Percentiles rank a stretch among this genome's conserved stretches.
phyloP scores from a whole-genome alignment of 768 basidiomycete genomes.

The Termitomyces sp. region DNA sequence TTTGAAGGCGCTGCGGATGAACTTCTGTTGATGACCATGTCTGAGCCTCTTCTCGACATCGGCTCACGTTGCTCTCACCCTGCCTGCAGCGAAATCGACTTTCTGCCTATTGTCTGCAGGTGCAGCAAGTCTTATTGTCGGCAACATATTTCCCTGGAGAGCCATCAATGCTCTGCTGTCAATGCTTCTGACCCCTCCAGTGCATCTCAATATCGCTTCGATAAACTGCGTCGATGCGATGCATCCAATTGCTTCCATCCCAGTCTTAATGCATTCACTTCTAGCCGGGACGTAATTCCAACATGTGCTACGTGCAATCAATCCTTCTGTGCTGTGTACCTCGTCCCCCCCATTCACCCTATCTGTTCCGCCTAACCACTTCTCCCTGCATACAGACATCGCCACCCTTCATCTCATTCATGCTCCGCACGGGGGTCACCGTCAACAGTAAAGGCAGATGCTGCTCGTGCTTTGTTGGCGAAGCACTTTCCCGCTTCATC shows the following conservation, averaged over 20 bases:
- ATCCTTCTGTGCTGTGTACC: conserved; percentile 62
- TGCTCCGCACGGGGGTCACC: conserved; percentile 30
- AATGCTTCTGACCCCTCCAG: neutral
- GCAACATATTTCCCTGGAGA: conserved; percentile 51
- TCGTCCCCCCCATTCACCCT: conserved; percentile 5
- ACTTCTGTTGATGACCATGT: conserved; percentile 4
- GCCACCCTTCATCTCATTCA: conserved; percentile 55
- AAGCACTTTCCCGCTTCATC: conserved; percentile 40
- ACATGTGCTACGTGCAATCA: conserved; percentile 47
- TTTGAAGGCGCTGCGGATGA: neutral
- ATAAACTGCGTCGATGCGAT: conserved; percentile 44
- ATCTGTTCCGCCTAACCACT: conserved; percentile 2
- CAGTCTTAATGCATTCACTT: conserved; percentile 38
- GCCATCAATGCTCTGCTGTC: conserved; percentile 46
- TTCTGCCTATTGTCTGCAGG: conserved; percentile 68
- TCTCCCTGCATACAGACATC: conserved; percentile 41
- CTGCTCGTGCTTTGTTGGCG: conserved; percentile 47
- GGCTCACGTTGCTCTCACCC: conserved; percentile 62
- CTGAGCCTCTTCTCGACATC: conserved; percentile 38
- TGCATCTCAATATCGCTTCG: conserved; percentile 9
- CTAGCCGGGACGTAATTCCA: conserved; percentile 20
- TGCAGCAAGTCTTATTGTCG: conserved; percentile 61
- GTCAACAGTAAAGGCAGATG: conserved; percentile 31
- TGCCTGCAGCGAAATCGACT: conserved; percentile 60
- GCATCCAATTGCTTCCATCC: conserved; percentile 46